These are phyloP conservation scores for Bidens hawaiensis DNA, from an alignment of 140 eudicot species.

Conservation along the genomic window DNA sequence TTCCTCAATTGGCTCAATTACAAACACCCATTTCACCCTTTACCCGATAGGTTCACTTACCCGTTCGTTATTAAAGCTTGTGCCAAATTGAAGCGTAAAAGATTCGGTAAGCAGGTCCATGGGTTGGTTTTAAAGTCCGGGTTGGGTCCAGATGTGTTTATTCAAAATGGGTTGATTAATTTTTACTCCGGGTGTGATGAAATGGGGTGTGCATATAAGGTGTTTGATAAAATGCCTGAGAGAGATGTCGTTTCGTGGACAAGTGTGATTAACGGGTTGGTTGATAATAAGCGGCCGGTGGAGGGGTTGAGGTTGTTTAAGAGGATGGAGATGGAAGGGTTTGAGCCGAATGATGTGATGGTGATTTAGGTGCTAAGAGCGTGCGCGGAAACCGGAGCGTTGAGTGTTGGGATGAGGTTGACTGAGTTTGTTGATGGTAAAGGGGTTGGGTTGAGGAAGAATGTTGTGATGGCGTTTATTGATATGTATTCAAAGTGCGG, in stretches of 20 bases:
- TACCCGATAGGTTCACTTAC: constrained; percentile 48
- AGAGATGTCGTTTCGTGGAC: constrained; percentile 54
- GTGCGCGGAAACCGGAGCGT: constrained; percentile 54
- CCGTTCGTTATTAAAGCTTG: constrained; percentile 50
- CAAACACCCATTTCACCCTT: constrained; percentile 16
- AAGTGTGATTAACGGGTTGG: constrained; percentile 41
- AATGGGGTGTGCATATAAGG: constrained; percentile 24
- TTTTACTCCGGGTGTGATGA: constrained; percentile 33
- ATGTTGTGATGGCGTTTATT: constrained; percentile 45
- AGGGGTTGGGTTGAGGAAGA: constrained; percentile 16
- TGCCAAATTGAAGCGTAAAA: constrained; percentile 23
- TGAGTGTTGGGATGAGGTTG: constrained; percentile 35
- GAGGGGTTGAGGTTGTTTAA: constrained; percentile 34
- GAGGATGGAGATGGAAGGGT: constrained; percentile 33
- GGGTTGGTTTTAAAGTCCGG: constrained; percentile 34
- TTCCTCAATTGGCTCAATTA: constrained; percentile 35
- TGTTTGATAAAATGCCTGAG: constrained; percentile 52
- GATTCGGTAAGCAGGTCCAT: constrained; percentile 40
- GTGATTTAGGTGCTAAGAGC: constrained; percentile 45
- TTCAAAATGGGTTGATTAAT: constrained; percentile 34
- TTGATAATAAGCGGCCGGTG: constrained; percentile 30
- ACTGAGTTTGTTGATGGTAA: constrained; percentile 20
- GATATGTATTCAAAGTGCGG: constrained; percentile 58
- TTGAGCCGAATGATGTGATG: constrained; percentile 44
- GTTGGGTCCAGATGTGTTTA: constrained; percentile 27